Percentiles rank a stretch among this genome's conserved stretches.
Conservation (phyloP, 495 filamentous ascomycete species). For the Chaetomium cochliodes region DNA sequence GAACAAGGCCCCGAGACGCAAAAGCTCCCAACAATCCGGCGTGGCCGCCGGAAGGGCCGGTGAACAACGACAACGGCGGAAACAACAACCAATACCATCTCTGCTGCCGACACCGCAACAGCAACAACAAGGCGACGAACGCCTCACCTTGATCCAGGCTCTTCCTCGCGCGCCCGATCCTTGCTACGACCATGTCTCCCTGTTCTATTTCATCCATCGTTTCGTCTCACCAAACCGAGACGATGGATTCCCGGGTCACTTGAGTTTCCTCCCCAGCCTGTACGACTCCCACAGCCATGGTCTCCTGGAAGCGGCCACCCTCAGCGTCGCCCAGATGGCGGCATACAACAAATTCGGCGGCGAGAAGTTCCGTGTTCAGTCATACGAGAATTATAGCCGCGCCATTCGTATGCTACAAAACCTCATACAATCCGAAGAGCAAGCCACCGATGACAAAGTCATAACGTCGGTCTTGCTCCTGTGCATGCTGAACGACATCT, state of each 20-base stretch:
- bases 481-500: slow-evolving; percentile 15
- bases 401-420: slow-evolving; percentile 21
- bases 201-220: slow-evolving; percentile 31
- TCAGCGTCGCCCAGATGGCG: slow-evolving; percentile 30
- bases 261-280: slow-evolving; percentile 29
- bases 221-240: slow-evolving; percentile 28
- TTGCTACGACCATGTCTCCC: slow-evolving; percentile 28
- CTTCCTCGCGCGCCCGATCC: slow-evolving; percentile 11
- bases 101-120: neutral
- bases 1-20: slow-evolving; percentile 4
- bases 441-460: slow-evolving; percentile 30
- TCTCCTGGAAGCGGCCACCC: slow-evolving; percentile 24
- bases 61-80: neutral
- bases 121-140: slow-evolving; percentile 5
- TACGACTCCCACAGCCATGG: slow-evolving; percentile 25
- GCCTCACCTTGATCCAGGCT: neutral
- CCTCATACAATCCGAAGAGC: slow-evolving; percentile 21
- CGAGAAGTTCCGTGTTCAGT: slow-evolving; percentile 24
- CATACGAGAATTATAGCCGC: slow-evolving; percentile 26
- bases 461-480: slow-evolving; percentile 16
- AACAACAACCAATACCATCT: neutral
- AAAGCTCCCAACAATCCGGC: neutral
- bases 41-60: neutral
- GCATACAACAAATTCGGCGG: slow-evolving; percentile 33
- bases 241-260: slow-evolving; percentile 28